Percentiles rank a stretch among this genome's conserved stretches.
These are phyloP conservation scores for Microbotryum saponariae DNA, from an alignment of 1,284 basidiomycete genomes.

Conservation along the genomic window DNA sequence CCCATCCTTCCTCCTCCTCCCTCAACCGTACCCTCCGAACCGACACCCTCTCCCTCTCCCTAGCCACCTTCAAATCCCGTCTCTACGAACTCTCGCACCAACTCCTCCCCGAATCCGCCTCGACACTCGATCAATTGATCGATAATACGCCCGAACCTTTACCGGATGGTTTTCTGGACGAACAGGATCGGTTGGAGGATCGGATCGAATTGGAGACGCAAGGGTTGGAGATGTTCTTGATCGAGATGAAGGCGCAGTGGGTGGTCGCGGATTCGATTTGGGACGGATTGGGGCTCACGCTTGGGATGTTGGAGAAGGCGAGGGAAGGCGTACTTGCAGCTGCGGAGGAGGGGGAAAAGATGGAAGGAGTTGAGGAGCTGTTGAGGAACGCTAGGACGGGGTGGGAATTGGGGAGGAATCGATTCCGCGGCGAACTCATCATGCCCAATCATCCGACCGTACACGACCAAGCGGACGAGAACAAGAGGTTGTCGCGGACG, in stretches of 20 bases:
- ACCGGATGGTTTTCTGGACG: slow-evolving; percentile 31
- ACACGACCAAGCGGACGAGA: not conserved
- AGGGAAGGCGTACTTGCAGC: not conserved
- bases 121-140: slow-evolving; percentile 29
- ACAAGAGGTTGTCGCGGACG: not conserved
- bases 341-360: slow-evolving; percentile 1
- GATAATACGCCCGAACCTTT: slow-evolving; percentile 16
- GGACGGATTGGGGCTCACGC: not conserved
- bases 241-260: slow-evolving; percentile 9
- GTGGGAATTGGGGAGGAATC: not conserved
- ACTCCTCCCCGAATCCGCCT: slow-evolving; percentile 7
- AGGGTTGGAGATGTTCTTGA: slow-evolving; percentile 10
- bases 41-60: slow-evolving; percentile 24
- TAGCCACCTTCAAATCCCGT: slow-evolving; percentile 18
- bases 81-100: slow-evolving; percentile 10
- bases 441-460: not conserved
- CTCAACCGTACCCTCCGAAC: slow-evolving; percentile 12
- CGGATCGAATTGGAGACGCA: not conserved
- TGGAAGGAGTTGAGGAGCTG: not conserved
- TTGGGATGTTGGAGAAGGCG: slow-evolving; percentile 1
- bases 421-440: not conserved
- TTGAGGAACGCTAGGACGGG: not conserved
- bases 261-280: slow-evolving; percentile 16
- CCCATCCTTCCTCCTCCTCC: not conserved
- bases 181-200: slow-evolving; percentile 32